Conservation (phyloP, 352 stramenopile species). For the Vaucheria bursata region DNA sequence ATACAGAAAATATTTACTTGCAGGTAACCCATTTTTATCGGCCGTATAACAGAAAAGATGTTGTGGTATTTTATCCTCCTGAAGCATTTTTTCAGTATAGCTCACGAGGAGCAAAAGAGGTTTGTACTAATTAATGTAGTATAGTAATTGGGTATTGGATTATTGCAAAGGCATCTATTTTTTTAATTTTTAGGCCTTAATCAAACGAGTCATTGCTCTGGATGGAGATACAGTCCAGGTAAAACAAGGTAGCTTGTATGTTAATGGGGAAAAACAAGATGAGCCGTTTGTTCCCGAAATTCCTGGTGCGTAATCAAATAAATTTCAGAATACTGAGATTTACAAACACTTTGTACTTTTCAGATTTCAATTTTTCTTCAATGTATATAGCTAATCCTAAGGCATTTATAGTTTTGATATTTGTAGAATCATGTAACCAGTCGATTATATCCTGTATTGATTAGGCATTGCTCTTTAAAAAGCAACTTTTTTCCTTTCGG, state of each 20-base stretch:
- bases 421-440: no score
- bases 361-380: neutral
- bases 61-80: slow-evolving; percentile 69
- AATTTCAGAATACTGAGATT: slow-evolving; percentile 58
- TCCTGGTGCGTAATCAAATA: neutral
- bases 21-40: slow-evolving; percentile 58
- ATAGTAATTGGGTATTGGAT: slow-evolving; percentile 12
- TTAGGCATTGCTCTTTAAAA: no score
- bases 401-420: no score
- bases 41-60: slow-evolving; percentile 59
- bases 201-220: slow-evolving; percentile 68
- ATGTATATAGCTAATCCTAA: no score
- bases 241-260: slow-evolving; percentile 58
- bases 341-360: neutral
- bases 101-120: slow-evolving; percentile 21
- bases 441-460: no score
- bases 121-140: slow-evolving; percentile 13
- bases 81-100: slow-evolving; percentile 49
- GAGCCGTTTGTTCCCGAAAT: slow-evolving; percentile 56
- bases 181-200: slow-evolving; percentile 63
- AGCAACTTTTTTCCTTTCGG: no score
- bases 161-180: neutral
- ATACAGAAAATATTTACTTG: no score
- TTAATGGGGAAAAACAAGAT: slow-evolving; percentile 64
- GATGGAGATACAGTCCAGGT: slow-evolving; percentile 52